These are phyloP conservation scores for Candida cerambycidarum DNA, from an alignment of 805 yeast genomes.

Conservation along the genomic window DNA sequence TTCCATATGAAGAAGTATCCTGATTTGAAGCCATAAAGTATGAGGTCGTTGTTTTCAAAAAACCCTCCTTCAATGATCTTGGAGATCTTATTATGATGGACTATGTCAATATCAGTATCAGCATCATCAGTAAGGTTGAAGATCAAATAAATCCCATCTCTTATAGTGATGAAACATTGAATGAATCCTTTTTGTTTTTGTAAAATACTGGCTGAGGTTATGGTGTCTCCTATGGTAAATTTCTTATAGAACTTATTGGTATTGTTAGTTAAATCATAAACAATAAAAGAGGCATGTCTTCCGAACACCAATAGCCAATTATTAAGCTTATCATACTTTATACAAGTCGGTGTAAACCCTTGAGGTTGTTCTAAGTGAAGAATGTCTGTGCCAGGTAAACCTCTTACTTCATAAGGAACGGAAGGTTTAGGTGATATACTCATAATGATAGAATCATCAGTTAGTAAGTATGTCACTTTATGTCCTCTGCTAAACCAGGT, in stretches of 20 bases:
- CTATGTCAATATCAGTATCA: slow-evolving; percentile 9
- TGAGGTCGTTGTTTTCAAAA: slow-evolving; percentile 38
- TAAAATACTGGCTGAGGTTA: slow-evolving; percentile 52
- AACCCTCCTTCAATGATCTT: slow-evolving; percentile 81
- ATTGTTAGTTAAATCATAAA: slow-evolving; percentile 43
- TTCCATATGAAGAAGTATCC: slow-evolving; percentile 78
- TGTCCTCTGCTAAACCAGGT: slow-evolving; percentile 19
- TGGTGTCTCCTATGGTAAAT: slow-evolving; percentile 64
- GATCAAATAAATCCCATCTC: slow-evolving; percentile 65
- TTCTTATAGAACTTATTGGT: slow-evolving; percentile 41
- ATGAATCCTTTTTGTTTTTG: slow-evolving; percentile 17
- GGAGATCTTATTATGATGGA: slow-evolving; percentile 62
- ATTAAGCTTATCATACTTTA: slow-evolving; percentile 40
- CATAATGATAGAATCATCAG: slow-evolving; percentile 34
- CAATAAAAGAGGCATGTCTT: slow-evolving; percentile 63
- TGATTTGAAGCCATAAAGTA: slow-evolving; percentile 81
- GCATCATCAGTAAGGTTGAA: slow-evolving; percentile 17
- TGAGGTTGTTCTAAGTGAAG: slow-evolving; percentile 39
- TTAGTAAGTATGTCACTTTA: slow-evolving; percentile 53
- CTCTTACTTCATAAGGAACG: slow-evolving; percentile 49
- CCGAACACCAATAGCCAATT: slow-evolving; percentile 63
- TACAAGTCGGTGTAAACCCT: slow-evolving; percentile 57
- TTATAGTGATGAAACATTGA: slow-evolving; percentile 49
- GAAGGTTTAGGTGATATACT: slow-evolving; percentile 69
- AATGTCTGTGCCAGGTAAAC: slow-evolving; percentile 11